These are phyloP conservation scores for Pilasporangium apinafurcum DNA, from an alignment of 352 stramenopile genomes.

Conservation along the genomic window DNA sequence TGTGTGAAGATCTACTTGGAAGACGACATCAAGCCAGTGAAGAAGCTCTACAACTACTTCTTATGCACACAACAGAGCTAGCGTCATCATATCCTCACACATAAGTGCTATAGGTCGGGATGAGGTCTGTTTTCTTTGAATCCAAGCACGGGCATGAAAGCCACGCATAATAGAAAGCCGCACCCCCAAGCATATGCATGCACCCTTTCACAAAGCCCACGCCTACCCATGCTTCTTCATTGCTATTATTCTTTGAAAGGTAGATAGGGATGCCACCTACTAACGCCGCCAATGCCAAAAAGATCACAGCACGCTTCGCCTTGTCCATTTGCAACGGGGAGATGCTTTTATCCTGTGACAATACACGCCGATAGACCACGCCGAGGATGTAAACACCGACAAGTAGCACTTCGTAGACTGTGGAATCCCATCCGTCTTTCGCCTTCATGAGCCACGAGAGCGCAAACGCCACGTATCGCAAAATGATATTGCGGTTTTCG, in stretches of 20 bases:
- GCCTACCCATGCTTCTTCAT: conserved; percentile 24
- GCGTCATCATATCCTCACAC: too few species aligned
- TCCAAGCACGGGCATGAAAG: conserved; percentile 69
- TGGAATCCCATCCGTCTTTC: conserved; percentile 77
- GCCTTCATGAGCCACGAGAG: conserved; percentile 81
- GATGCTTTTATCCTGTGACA: conserved; percentile 35
- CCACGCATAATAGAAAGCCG: conserved; percentile 76
- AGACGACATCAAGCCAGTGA: conserved; percentile 20
- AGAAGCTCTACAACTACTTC: conserved; percentile 32
- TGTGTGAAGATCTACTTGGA: conserved; percentile 24
- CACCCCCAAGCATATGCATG: conserved; percentile 62
- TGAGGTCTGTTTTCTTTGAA: conserved; percentile 80
- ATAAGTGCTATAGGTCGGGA: conserved; percentile 56
- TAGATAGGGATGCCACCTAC: conserved; percentile 44
- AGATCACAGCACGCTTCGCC: conserved; percentile 42
- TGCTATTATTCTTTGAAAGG: conserved; percentile 15
- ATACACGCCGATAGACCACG: conserved; percentile 45
- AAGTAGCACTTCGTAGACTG: conserved; percentile 61
- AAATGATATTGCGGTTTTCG: conserved; percentile 78
- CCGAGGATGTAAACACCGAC: conserved; percentile 45
- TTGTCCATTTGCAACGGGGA: conserved; percentile 48
- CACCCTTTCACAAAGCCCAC: conserved; percentile 55
- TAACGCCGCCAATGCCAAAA: conserved; percentile 28
- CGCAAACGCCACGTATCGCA: conserved; percentile 83
- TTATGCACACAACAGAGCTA: conserved; percentile 6